A percentile compares a stretch with the other conserved stretches of the same genome.
Evolutionary conservation across 164 flowering plant species (phyloP).

Genomic region (Chloranthus sessilifolius): DNA sequence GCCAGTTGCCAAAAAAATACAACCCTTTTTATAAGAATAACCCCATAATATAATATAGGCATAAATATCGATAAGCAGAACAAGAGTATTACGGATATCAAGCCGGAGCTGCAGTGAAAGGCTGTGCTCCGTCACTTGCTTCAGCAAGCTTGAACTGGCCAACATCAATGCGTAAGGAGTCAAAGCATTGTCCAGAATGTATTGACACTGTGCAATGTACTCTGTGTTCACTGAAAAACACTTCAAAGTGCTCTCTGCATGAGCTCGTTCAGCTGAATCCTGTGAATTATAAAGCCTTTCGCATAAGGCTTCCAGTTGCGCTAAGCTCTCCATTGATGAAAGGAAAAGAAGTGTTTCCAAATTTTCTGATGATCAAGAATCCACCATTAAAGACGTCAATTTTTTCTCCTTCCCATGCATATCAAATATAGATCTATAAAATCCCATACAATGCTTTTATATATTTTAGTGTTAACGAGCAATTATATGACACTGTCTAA

Average conservation of each 20-base stretch:
- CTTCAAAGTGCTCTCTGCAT: constrained; percentile 88
- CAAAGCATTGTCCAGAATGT: constrained; percentile 84
- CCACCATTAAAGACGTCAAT: constrained; percentile 25
- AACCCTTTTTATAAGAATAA: too few species aligned
- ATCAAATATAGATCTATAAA: constrained; percentile 32
- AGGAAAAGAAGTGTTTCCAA: constrained; percentile 19
- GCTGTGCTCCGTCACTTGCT: constrained; percentile 96
- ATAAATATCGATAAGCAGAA: constrained; percentile 12
- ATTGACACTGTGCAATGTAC: constrained; percentile 95
- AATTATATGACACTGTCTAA: constrained; percentile 7
- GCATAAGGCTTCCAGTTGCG: constrained; percentile 89
- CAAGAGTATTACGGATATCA: constrained; percentile 70
- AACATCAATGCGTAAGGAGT: constrained; percentile 96
- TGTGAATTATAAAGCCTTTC: constrained; percentile 98
- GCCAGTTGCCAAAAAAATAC: too few species aligned
- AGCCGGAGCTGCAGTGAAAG: constrained; percentile 92
- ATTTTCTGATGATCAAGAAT: constrained; percentile 25
- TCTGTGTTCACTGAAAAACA: constrained; percentile 85
- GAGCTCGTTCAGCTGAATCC: constrained; percentile 87
- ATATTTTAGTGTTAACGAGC: constrained; percentile 11
- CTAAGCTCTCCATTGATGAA: constrained; percentile 73
- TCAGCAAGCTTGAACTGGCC: constrained; percentile 95
- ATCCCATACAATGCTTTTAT: constrained; percentile 26
- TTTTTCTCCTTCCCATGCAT: constrained; percentile 28
- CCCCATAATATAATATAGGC: background rate